Evolutionary conservation across 1,139 yeast genomes (phyloP), one percentile per base, ranked within the genome.

Genomic region (Dujonia santamariae): DNA sequence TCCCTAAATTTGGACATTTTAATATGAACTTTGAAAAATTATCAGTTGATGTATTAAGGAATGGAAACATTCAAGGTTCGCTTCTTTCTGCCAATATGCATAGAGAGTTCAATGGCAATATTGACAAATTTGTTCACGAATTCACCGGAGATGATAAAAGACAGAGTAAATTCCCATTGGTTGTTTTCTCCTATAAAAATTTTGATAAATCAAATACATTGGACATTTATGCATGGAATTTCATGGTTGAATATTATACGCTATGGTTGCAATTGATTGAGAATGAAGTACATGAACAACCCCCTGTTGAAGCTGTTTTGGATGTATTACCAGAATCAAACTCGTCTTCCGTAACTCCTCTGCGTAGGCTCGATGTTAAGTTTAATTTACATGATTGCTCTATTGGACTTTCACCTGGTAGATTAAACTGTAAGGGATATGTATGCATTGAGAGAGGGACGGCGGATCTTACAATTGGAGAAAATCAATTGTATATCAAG

Each of bases 371-470:
- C 3, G 76, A 69, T 24, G 39, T 77, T 7, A 69, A 78, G 32
- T 33, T 79, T 14, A 59, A 64, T 1, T 50, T 81, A 11, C 47
- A 67, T 15, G 81, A 81, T 40, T 72, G 80, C 37, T 61, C 72
- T 1, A 39, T 83, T 25, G 83, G 82, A 0, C 48, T 83, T 17
- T 69, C 63, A 18, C 90, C 95, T 0, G 75, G 75, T 7, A 61
- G 81, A 37, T 51, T 86, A 12, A 46, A 50, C 0, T 70, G 84
- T 21, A 78, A 78, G 41, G 69, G 79, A 0, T 56, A 68, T 12
- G 36, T 85, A 12, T 60, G 73, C 1, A 44, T 82, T 1, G 66
- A 67, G 7, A 72, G 69, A 38, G 85, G 82, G 4, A 75, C 61
- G 33, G 56, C 74, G 8, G 85, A 78, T 37, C 32, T 79, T 1